Base-by-base conservation (phyloP, 345 rosid genomes). In the Populus davidiana region DNA sequence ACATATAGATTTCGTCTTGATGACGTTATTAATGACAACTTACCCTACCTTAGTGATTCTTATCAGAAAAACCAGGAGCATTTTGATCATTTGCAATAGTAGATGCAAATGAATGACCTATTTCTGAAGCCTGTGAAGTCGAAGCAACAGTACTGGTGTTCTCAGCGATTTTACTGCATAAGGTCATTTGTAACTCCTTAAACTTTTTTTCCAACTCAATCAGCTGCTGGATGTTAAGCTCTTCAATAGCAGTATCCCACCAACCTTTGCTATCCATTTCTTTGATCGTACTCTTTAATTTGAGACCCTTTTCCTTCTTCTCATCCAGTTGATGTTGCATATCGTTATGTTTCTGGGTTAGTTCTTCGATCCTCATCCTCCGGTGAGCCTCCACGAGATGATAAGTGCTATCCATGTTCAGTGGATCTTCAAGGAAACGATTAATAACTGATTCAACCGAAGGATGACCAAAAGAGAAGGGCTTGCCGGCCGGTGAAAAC, bases 301-400 rank as follows among this genome's bases (percentile, higher is more conserved):
- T 43, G 83, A 3, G 52, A 17, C 38, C 2, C 0, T 2, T 74
- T 81, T 5, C 54, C 65, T 7, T 65, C 29, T 65, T 77, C 75
- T 25, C 77, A 72, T 80, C 87, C 9, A 86, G n/a, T 17, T 73
- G 43, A 9, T 9, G 27, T 3, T 10, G 1, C 5, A 78, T 27
- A 3, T 81, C 81, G 23, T 75, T 72, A 8, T 68, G 29, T 2
- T 68, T 47, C 47, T 47, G 54, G 62, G 49, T 80, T 33, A 81
- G 76, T 6, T 81, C 67, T 21, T 80, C 12, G 11, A 81, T 81
- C 70, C 29, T 75, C 23, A 11, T n/a, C 35, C 31, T 74, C 18
- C 81, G 56, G 44, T 69, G 84, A 64, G 85, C 88, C 84, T 83
- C 89, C 0, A 85, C 75, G 2, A 85, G 77, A 11, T 81, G 69